Evolutionary conservation across 495 filamentous ascomycete species (phyloP).

Genomic region (Trichocladium antarcticum): DNA sequence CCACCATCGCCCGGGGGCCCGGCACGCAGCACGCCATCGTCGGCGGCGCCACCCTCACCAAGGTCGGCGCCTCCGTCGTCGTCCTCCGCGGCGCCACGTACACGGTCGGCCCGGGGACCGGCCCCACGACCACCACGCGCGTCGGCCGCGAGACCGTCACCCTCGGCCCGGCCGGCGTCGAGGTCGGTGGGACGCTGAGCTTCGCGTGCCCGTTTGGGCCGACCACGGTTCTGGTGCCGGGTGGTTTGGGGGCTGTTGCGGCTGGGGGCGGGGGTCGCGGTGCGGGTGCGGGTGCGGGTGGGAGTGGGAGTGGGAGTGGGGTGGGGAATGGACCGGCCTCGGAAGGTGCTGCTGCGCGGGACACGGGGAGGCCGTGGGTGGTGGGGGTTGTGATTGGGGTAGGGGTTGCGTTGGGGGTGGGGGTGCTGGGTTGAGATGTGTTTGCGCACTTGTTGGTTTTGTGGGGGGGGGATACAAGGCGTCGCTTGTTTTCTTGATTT

Average conservation of each 20-base stretch:
- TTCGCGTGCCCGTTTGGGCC: constrained; percentile 34
- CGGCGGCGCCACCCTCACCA: constrained; percentile 39
- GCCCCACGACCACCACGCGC: constrained; percentile 29
- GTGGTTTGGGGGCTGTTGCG: background rate
- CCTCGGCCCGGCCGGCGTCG: constrained; percentile 37
- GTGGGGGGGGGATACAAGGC: background rate
- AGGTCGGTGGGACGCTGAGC: constrained; percentile 30
- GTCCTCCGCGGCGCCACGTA: constrained; percentile 39
- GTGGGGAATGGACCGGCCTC: background rate
- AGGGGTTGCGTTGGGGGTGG: background rate
- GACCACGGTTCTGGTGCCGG: constrained; percentile 30
- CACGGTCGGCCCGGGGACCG: constrained; percentile 29
- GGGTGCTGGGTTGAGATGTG: background rate
- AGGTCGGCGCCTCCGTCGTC: constrained; percentile 39
- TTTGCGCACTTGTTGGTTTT: too few species aligned
- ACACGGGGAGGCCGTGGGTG: constrained; percentile 7
- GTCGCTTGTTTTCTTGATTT: background rate
- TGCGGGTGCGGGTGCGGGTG: background rate
- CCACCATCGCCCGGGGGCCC: too few species aligned
- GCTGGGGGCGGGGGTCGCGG: background rate
- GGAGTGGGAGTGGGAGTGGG: background rate
- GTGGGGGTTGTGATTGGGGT: background rate
- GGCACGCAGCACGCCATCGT: constrained; percentile 35
- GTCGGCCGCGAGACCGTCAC: constrained; percentile 37
- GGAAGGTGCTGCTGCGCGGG: background rate